Evolutionary conservation across 2,329 filamentous ascomycete species (phyloP).

Genomic region (Fusarium coicis): DNA sequence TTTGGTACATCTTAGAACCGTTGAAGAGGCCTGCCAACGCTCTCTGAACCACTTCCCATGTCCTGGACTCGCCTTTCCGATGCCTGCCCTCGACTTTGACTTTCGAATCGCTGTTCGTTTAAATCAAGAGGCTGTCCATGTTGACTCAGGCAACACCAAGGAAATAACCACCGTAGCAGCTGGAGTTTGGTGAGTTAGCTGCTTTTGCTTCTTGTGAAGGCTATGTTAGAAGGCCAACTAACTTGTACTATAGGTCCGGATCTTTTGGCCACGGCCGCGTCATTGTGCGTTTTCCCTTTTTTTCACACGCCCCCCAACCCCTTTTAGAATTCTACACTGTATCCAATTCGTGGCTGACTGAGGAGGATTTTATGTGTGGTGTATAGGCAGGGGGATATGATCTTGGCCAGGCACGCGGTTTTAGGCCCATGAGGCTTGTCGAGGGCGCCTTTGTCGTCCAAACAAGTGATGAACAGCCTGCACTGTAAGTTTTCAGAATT

Average conservation of each 20-base stretch:
- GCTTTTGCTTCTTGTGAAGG: too few species aligned
- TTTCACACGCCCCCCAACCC: neutral
- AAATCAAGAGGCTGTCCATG: conserved; percentile 55
- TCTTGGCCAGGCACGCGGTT: conserved; percentile 54
- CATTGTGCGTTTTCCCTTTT: conserved; percentile 50
- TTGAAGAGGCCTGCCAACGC: conserved; percentile 53
- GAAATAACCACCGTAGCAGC: conserved; percentile 62
- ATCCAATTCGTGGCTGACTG: conserved; percentile 35
- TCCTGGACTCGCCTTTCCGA: conserved; percentile 56
- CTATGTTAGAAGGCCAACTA: too few species aligned
- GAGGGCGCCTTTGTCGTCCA: conserved; percentile 62
- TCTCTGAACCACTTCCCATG: conserved; percentile 55
- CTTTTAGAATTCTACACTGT: conserved; percentile 16
- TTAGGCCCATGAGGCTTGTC: conserved; percentile 55
- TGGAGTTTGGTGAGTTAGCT: conserved; percentile 50
- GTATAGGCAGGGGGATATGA: conserved; percentile 56
- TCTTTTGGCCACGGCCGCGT: conserved; percentile 61
- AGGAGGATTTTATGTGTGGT: conserved; percentile 26
- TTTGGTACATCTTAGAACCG: conserved; percentile 40
- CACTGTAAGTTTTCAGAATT: conserved; percentile 49
- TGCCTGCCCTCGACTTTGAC: conserved; percentile 59
- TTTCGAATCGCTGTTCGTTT: conserved; percentile 61
- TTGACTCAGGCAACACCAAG: conserved; percentile 57
- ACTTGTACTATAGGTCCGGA: conserved; percentile 42
- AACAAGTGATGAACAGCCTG: conserved; percentile 59